Evolutionary conservation across 257 asterid genomes (phyloP).

Genomic region (Verbena officinalis): DNA sequence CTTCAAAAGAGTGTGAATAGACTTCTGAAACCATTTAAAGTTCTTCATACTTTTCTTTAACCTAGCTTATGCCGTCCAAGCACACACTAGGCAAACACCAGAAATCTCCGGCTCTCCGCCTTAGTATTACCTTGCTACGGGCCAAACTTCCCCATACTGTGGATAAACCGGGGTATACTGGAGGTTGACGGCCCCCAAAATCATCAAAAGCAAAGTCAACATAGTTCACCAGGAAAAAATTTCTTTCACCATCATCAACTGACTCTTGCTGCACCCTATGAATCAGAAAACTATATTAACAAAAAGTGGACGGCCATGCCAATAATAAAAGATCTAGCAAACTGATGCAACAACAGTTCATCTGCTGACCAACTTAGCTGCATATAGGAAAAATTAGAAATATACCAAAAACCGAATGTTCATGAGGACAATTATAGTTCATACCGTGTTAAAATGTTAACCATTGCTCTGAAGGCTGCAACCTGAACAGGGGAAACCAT

Average conservation of each 20-base stretch:
- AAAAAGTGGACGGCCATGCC: conserved; percentile 22
- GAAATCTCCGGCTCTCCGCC: conserved; percentile 13
- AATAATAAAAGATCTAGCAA: conserved; percentile 19
- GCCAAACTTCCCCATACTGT: conserved; percentile 99
- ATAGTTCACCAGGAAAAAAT: conserved; percentile 85
- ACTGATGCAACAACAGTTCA: conserved; percentile 26
- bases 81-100: conserved; percentile 12
- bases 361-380: conserved; percentile 21
- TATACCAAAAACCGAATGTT: conserved; percentile 9
- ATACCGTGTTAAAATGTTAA: conserved; percentile 95
- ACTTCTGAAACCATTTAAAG: conserved; percentile 8
- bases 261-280: conserved; percentile 97
- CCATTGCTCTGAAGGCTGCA: conserved; percentile 99
- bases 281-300: conserved; percentile 31
- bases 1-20: conserved; percentile 2
- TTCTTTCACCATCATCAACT: conserved; percentile 96
- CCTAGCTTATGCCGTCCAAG: conserved; percentile 15
- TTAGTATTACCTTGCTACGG: conserved; percentile 88
- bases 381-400: conserved; percentile 12
- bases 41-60: conserved; percentile 24
- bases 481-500: conserved; percentile 63
- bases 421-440: conserved; percentile 19
- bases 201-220: conserved; percentile 96
- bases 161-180: conserved; percentile 97
- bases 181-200: conserved; percentile 99